Evolutionary conservation across 2,329 filamentous ascomycete genomes (phyloP).

Genomic region (Penicillium verrucosum): DNA sequence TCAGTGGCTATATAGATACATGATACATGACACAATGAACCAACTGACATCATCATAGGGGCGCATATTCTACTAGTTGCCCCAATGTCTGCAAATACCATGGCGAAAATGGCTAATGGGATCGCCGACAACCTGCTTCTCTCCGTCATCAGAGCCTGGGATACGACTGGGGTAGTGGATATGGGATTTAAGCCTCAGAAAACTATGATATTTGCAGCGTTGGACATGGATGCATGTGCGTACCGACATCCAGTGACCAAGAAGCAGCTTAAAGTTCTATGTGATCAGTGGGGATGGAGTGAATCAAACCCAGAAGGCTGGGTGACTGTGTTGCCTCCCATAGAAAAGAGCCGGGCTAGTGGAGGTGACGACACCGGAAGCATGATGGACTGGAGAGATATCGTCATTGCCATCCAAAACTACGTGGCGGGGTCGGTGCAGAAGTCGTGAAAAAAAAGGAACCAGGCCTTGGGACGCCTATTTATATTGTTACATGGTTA

Average conservation of each 20-base stretch:
- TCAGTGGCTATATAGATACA: background rate
- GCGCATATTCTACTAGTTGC: conserved; percentile 76
- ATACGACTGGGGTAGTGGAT: conserved; percentile 64
- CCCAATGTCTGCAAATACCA: conserved; percentile 76
- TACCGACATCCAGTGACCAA: conserved; percentile 79
- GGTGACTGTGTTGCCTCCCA: conserved; percentile 70
- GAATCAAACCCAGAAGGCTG: conserved; percentile 45
- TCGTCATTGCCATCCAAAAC: conserved; percentile 64
- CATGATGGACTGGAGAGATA: conserved; percentile 77
- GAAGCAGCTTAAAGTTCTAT: conserved; percentile 66
- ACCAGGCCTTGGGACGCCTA: background rate
- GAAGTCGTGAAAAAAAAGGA: background rate
- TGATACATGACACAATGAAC: background rate
- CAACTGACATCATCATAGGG: conserved; percentile 47
- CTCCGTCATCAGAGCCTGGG: conserved; percentile 82
- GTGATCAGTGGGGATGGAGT: conserved; percentile 68
- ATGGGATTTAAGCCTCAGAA: conserved; percentile 34
- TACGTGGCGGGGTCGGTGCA: conserved; percentile 13
- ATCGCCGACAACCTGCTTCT: conserved; percentile 72
- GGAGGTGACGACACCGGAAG: conserved; percentile 78
- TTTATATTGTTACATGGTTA: conserved; percentile 9
- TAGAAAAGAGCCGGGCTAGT: conserved; percentile 76
- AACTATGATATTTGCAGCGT: conserved; percentile 71
- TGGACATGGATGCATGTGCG: conserved; percentile 89
- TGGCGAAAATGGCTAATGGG: conserved; percentile 79